Base-by-base conservation (phyloP, 306 rosid genomes). In the Castanea mollissima region DNA sequence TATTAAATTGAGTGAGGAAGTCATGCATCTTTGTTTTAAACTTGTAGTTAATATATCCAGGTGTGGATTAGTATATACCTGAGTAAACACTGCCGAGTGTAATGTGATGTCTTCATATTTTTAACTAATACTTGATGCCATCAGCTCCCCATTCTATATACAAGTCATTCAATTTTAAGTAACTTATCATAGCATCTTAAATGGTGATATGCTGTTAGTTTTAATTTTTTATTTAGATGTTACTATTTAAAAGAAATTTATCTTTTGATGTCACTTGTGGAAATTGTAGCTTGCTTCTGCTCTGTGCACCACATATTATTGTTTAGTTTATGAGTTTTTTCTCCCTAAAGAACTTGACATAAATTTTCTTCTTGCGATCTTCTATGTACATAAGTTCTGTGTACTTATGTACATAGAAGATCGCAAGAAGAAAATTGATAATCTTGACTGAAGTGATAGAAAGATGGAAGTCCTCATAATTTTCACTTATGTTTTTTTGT, bases 401-500 rank as follows among this genome's bases (percentile, higher is more conserved):
- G 23, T 44, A 62, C 46, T 32, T 31, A n/a, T n/a, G n/a, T n/a
- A n/a, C n/a, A n/a, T n/a, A n/a, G n/a, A n/a, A n/a, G n/a, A n/a
- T n/a, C n/a, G n/a, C n/a, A n/a, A n/a, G n/a, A n/a, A n/a, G n/a
- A n/a, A n/a, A n/a, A n/a, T n/a, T 46, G 52, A 25, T 63, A 51
- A 52, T 55, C 67, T 67, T 68, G 74, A 38, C 9, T 69, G 69
- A 60, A 65, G 71, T 65, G 51, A 9, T 18, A 4, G 41, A 11
- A n/a, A 56, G 18, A 68, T 27, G 34, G 12, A 31, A 12, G 14
- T 52, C 49, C 49, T 60, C 34, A 69, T 44, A 57, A 67, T 21
- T 35, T 19, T 23, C 15, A 32, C 76, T 19, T 46, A 10, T 78
- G 46, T 62, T 82, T 29, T 79, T 74, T 77, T 81, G 78, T 87